phyloP scores from a whole-genome alignment of 805 yeast genomes.

The Metschnikowia vanudenii region DNA sequence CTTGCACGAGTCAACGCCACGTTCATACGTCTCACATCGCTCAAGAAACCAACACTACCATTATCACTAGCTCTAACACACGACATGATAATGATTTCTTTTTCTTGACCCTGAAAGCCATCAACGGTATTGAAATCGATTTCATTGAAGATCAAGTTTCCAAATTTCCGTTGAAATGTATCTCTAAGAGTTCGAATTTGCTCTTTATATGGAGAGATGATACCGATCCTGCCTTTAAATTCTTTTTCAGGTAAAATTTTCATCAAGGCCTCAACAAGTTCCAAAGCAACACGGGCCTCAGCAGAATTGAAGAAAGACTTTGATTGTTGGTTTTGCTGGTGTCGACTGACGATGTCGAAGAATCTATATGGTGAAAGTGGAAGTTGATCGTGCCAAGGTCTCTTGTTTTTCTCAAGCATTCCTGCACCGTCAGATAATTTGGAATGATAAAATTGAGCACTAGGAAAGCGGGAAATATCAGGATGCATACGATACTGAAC shows the following conservation, averaged over 20 bases:
- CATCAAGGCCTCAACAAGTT: slow-evolving; percentile 55
- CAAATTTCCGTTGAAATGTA: slow-evolving; percentile 58
- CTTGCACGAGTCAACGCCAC: slow-evolving; percentile 95
- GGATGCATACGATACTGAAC: slow-evolving; percentile 99
- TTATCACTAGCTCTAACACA: slow-evolving; percentile 86
- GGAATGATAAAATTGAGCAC: slow-evolving; percentile 74
- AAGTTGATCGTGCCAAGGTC: slow-evolving; percentile 70
- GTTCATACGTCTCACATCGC: slow-evolving; percentile 92
- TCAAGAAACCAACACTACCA: slow-evolving; percentile 77
- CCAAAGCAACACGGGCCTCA: slow-evolving; percentile 75
- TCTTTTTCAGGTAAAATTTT: slow-evolving; percentile 46
- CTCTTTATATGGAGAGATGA: slow-evolving; percentile 93
- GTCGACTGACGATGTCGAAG: slow-evolving; percentile 63
- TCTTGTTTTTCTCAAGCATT: slow-evolving; percentile 56
- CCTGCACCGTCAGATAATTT: slow-evolving; percentile 72
- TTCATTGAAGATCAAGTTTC: slow-evolving; percentile 57
- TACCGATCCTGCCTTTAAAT: slow-evolving; percentile 75
- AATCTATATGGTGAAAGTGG: slow-evolving; percentile 75
- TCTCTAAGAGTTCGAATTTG: slow-evolving; percentile 64
- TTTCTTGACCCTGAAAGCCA: slow-evolving; percentile 98
- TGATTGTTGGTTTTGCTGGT: slow-evolving; percentile 60
- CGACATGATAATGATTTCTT: slow-evolving; percentile 87
- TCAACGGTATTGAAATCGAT: slow-evolving; percentile 94
- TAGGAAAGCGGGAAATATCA: slow-evolving; percentile 81
- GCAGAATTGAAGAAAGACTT: slow-evolving; percentile 67